phyloP scores from a whole-genome alignment of 2,329 filamentous ascomycete species.

The Beauveria sp. region DNA sequence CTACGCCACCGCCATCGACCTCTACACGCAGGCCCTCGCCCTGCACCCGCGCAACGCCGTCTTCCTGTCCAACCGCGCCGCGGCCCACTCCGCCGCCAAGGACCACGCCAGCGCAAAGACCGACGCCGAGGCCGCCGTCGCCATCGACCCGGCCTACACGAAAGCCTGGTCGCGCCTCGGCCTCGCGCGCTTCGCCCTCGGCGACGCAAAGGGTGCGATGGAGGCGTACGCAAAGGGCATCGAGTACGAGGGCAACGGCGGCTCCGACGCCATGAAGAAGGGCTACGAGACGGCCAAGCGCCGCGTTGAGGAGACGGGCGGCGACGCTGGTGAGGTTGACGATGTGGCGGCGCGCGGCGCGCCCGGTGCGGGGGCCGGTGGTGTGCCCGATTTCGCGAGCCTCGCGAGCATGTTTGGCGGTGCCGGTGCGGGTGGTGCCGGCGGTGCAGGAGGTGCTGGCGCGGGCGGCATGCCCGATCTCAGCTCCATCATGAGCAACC shows the following conservation, averaged over 20 bases:
- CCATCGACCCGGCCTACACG: slow-evolving; percentile 84
- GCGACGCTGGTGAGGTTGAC: slow-evolving; percentile 27
- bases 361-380: slow-evolving; percentile 43
- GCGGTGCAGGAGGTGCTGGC: slow-evolving; percentile 51
- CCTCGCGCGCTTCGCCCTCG: slow-evolving; percentile 83
- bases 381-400: slow-evolving; percentile 63
- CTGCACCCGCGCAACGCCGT: slow-evolving; percentile 83
- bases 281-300: slow-evolving; percentile 90
- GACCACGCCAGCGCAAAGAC: slow-evolving; percentile 77
- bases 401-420: slow-evolving; percentile 67
- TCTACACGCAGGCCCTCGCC: slow-evolving; percentile 80
- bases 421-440: slow-evolving; percentile 51
- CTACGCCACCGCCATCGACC: slow-evolving; percentile 71
- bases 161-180: slow-evolving; percentile 96
- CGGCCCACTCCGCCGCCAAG: slow-evolving; percentile 77
- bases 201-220: slow-evolving; percentile 85
- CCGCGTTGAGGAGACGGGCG: slow-evolving; percentile 69
- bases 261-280: slow-evolving; percentile 95
- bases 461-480: slow-evolving; percentile 84
- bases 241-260: slow-evolving; percentile 86
- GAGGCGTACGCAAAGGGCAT: slow-evolving; percentile 92
- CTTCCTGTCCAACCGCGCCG: slow-evolving; percentile 95
- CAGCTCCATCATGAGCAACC: slow-evolving; percentile 84
- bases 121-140: slow-evolving; percentile 86
- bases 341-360: slow-evolving; percentile 42